Evolutionary conservation across 257 asterid species (phyloP).

Genomic region (Petunia secreta): DNA sequence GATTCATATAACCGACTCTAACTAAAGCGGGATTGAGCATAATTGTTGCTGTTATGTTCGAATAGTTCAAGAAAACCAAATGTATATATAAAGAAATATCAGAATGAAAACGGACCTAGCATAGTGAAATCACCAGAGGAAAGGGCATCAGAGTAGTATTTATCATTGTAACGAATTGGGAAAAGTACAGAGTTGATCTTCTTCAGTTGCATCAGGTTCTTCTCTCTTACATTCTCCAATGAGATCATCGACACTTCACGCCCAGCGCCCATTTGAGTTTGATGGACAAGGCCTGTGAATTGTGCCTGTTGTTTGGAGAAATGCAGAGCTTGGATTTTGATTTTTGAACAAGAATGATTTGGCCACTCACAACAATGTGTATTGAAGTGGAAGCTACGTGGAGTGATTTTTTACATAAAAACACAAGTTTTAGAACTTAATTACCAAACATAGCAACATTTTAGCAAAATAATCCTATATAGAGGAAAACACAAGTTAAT

Average conservation of each 20-base stretch:
- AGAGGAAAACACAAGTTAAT: too few species aligned
- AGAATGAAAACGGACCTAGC: conserved; percentile 54
- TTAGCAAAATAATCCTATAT: too few species aligned
- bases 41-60: not conserved
- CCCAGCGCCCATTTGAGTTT: conserved; percentile 35
- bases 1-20: not conserved
- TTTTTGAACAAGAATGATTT: not conserved
- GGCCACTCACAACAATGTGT: not conserved
- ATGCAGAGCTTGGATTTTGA: too few species aligned
- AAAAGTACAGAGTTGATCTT: conserved; percentile 87
- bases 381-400: not conserved
- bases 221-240: conserved; percentile 82
- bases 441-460: too few species aligned
- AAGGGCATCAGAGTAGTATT: conserved; percentile 86
- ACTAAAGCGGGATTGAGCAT: not conserved
- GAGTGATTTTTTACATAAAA: too few species aligned
- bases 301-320: not conserved
- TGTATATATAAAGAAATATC: not conserved
- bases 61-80: not conserved
- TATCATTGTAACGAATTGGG: conserved; percentile 89
- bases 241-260: conserved; percentile 69
- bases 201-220: conserved; percentile 92
- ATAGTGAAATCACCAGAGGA: conserved; percentile 88
- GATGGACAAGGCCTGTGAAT: not conserved
- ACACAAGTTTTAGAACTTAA: too few species aligned